Conservation (phyloP, 106 monocot species). For the Phalaenopsis aphrodite region DNA sequence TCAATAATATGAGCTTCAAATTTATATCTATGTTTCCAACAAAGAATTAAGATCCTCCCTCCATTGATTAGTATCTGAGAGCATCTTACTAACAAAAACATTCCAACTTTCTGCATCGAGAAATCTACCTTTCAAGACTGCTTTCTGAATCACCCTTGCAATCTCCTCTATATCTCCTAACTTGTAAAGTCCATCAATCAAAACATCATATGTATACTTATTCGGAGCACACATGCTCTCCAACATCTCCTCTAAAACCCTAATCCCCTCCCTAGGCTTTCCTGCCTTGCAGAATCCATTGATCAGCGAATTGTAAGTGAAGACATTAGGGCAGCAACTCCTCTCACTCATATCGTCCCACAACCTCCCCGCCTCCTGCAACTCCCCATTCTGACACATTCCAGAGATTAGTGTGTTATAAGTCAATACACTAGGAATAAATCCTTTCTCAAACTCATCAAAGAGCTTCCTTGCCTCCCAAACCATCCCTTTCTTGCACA, state of each 20-base stretch:
- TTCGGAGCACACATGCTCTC: slow-evolving; percentile 33
- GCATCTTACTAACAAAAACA: slow-evolving; percentile 29
- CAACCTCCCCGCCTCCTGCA: slow-evolving; percentile 71
- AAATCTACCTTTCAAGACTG: slow-evolving; percentile 8
- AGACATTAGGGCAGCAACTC: slow-evolving; percentile 44
- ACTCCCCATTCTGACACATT: slow-evolving; percentile 69
- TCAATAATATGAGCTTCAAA: neutral
- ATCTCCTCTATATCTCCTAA: slow-evolving; percentile 26
- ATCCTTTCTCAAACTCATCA: slow-evolving; percentile 52
- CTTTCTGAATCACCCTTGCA: slow-evolving; percentile 16
- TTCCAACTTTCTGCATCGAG: slow-evolving; percentile 29
- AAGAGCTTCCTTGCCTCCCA: slow-evolving; percentile 54
- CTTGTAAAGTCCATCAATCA: slow-evolving; percentile 49
- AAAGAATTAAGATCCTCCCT: slow-evolving; percentile 20
- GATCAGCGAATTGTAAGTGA: slow-evolving; percentile 72
- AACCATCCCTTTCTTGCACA: slow-evolving; percentile 63
- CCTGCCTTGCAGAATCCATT: slow-evolving; percentile 62
- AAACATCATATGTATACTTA: slow-evolving; percentile 25
- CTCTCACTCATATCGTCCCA: slow-evolving; percentile 90
- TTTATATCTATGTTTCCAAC: slow-evolving; percentile 11
- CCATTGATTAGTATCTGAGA: slow-evolving; percentile 12
- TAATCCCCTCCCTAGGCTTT: slow-evolving; percentile 43
- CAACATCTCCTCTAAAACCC: slow-evolving; percentile 62
- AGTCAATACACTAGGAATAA: slow-evolving; percentile 45
- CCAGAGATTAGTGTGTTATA: slow-evolving; percentile 74